Evolutionary conservation across 306 rosid species (phyloP).

Genomic region (Gleditsia sinensis): DNA sequence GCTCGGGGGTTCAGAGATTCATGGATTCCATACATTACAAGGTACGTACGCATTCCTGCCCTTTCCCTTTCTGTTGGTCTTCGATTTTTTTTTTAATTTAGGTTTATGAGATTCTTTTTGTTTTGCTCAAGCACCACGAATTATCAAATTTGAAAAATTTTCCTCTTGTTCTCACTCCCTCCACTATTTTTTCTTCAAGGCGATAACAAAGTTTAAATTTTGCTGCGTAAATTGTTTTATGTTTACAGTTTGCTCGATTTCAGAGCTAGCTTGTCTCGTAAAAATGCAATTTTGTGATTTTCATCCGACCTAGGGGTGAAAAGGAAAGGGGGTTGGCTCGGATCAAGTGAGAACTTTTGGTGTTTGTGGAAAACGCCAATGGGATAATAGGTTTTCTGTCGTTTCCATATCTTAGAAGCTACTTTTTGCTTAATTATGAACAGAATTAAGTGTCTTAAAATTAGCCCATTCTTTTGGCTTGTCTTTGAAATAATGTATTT

Average conservation of each 20-base stretch:
- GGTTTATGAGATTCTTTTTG: neutral
- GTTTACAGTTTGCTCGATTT: neutral
- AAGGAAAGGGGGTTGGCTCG: neutral
- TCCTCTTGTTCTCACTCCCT: neutral
- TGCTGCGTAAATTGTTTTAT: neutral
- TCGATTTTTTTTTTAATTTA: too few relatives aligned
- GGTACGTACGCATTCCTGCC: slow-evolving; percentile 40
- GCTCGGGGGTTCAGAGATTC: slow-evolving; percentile 76
- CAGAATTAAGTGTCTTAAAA: neutral
- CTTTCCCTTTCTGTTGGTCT: neutral
- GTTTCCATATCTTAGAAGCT: neutral
- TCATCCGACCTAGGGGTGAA: neutral
- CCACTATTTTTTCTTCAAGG: neutral
- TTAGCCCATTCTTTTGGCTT: neutral
- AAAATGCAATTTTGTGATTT: slow-evolving; percentile 17
- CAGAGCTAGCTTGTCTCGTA: neutral
- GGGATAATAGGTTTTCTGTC: neutral
- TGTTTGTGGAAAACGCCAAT: neutral
- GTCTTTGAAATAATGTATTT: neutral
- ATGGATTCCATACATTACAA: slow-evolving; percentile 90
- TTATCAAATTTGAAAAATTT: neutral
- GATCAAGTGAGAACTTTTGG: neutral
- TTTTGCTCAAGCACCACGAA: neutral
- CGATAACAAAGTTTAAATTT: neutral
- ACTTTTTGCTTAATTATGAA: neutral